These are phyloP conservation scores for Mycena amicta DNA, from an alignment of 768 basidiomycete genomes.

Conservation along the genomic window DNA sequence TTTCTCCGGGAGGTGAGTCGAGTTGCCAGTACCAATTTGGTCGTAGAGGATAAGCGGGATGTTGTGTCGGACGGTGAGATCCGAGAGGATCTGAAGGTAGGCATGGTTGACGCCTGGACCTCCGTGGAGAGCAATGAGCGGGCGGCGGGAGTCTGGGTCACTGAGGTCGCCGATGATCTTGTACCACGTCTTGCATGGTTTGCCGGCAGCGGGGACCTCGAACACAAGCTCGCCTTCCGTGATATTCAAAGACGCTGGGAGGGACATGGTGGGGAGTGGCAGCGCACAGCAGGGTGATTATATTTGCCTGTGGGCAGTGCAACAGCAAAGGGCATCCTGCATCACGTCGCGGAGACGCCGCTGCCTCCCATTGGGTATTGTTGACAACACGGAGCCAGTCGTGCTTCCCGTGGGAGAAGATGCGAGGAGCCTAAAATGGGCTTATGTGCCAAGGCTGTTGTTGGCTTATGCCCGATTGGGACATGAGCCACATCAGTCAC, in stretches of 20 bases:
- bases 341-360: no score
- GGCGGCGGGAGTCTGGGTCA: constrained; percentile 29
- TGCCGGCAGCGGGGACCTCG: constrained; percentile 8
- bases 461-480: no score
- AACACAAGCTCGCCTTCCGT: constrained; percentile 12
- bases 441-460: no score
- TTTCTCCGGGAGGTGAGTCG: constrained; percentile 56
- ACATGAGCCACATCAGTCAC: no score
- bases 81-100: constrained; percentile 42
- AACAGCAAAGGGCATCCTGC: no score
- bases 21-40: constrained; percentile 57
- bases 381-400: no score
- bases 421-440: no score
- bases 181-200: constrained; percentile 50
- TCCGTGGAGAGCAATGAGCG: constrained; percentile 56
- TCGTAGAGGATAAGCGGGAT: constrained; percentile 60
- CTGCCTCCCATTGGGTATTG: no score
- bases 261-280: not conserved
- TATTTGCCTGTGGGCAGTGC: not conserved
- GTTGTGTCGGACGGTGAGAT: constrained; percentile 35
- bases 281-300: not conserved
- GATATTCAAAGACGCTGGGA: not conserved
- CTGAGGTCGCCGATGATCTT: constrained; percentile 48
- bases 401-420: no score
- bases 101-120: constrained; percentile 52